Evolutionary conservation across 2,329 filamentous ascomycete genomes (phyloP), one percentile per base, ranked within the genome.

Genomic region (Cercospora sojina): DNA sequence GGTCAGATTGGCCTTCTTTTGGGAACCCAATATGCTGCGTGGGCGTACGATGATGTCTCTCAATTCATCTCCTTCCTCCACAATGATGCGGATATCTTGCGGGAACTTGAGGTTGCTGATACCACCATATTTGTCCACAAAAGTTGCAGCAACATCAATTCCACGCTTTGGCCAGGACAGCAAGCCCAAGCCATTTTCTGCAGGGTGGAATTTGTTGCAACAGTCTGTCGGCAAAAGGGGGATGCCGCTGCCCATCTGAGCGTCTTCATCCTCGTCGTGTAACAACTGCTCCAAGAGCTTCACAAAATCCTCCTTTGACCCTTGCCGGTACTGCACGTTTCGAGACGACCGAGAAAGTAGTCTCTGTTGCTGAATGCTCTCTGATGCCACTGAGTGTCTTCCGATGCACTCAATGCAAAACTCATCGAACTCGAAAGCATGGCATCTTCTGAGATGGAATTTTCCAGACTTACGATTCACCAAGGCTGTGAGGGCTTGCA

Each of bases 351-450:
- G 1, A 67, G 61, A n/a, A 55, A 64, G 10, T 60, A 32, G 25
- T 35, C 20, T 7, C 18, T 61, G 23, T 62, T 55, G 6, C 31
- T 49, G 12, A 61, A 65, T 18, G 41, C 13, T 4, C 59, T 16
- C 7, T 23, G 20, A 23, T 51, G 63, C 41, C 57, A 56, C 1
- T 18, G 18, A 6, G 16, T 43, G 7, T 25, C 13, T 20, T 69
- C 61, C 1, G 60, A 20, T 4, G 49, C n/a, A 56, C 67, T 57
- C 64, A 23, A 69, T 66, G 25, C 64, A 66, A 41, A 62, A 62
- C 2, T 69, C 67, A 13, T 64, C 51, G 38, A 69, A 64, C 18
- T 65, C 64, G 55, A 62, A 69, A 5, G 38, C 67, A 18, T 64
- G 64, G 13, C 47, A 25, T 35, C 41, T 29, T 25, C 51, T 53